Evolutionary conservation across 805 yeast species (phyloP).

Genomic region (Candida schatavii): DNA sequence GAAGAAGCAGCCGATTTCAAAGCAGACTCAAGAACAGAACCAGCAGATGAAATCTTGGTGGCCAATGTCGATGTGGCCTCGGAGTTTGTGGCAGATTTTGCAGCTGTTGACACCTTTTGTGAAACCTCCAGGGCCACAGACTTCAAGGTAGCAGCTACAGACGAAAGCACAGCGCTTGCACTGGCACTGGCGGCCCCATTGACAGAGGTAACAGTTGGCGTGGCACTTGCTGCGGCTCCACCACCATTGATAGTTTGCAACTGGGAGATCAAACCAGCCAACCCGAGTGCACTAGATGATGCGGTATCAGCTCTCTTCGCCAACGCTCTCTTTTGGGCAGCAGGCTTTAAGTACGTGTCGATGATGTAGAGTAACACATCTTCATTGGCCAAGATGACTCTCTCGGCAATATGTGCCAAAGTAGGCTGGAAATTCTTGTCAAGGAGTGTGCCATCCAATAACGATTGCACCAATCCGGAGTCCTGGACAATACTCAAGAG

Average conservation of each 20-base stretch:
- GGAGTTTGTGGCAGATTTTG: neutral
- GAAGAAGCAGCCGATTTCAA: conserved; percentile 10
- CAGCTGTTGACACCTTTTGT: neutral
- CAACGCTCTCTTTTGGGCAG: conserved; percentile 13
- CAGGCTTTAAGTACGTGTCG: conserved; percentile 6
- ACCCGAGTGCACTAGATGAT: neutral
- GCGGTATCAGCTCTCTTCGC: conserved; percentile 3
- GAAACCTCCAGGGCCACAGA: neutral
- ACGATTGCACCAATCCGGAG: conserved; percentile 34
- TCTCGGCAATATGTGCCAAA: conserved; percentile 27
- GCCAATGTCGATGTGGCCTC: neutral
- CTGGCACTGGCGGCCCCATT: conserved; percentile 4
- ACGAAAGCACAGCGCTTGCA: no score
- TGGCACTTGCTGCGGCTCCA: no score
- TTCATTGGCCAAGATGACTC: conserved; percentile 31
- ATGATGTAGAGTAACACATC: conserved; percentile 22
- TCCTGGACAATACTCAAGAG: conserved; percentile 21
- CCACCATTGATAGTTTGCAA: conserved; percentile 2
- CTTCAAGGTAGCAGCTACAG: conserved; percentile 16
- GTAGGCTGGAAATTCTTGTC: conserved; percentile 32
- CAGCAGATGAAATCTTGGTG: neutral
- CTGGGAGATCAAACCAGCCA: conserved; percentile 3
- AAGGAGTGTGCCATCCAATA: conserved; percentile 36
- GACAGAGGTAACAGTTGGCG: neutral
- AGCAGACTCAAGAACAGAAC: neutral